A percentile compares a stretch with the other conserved stretches of the same genome.
Evolutionary conservation across 1,139 yeast species (phyloP).

Genomic region (Geotrichum citri-aurantii): DNA sequence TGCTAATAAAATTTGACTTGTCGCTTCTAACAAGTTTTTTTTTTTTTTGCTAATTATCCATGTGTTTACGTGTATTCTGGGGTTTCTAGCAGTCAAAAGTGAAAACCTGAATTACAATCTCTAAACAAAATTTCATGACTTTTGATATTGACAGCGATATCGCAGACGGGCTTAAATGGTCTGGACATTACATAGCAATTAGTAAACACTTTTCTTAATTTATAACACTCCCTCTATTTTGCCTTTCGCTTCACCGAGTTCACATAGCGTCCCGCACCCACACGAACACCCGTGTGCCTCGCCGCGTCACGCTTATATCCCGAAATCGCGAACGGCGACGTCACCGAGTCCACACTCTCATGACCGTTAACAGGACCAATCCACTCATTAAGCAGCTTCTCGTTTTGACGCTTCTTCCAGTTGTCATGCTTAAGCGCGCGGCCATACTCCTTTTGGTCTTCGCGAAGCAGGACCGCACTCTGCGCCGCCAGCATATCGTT

Average conservation of each 20-base stretch:
- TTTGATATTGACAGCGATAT: not conserved
- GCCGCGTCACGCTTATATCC: constrained; percentile 41
- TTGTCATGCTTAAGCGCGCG: constrained; percentile 81
- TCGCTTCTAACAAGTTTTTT: too few relatives aligned
- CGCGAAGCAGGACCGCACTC: constrained; percentile 51
- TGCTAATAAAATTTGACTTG: too few relatives aligned
- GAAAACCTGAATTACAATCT: too few relatives aligned
- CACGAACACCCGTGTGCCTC: constrained; percentile 63
- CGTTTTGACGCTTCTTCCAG: constrained; percentile 83
- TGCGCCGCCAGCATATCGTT: constrained; percentile 18
- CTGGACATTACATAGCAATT: too few relatives aligned
- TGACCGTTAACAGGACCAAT: constrained; percentile 53
- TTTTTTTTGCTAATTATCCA: too few relatives aligned
- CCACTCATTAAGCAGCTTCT: constrained; percentile 79
- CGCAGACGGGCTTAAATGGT: too few relatives aligned
- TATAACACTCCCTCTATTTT: not conserved
- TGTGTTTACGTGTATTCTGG: too few relatives aligned
- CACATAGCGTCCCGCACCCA: constrained; percentile 77
- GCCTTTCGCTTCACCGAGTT: constrained; percentile 51
- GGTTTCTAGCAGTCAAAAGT: too few relatives aligned
- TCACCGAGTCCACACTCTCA: constrained; percentile 84
- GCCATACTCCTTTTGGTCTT: constrained; percentile 90
- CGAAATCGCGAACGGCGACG: constrained; percentile 81
- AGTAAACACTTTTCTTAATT: too few relatives aligned
- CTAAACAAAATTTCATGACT: not conserved